Conservation (phyloP, 352 stramenopile genomes). For the Phytopythium helicoides region DNA sequence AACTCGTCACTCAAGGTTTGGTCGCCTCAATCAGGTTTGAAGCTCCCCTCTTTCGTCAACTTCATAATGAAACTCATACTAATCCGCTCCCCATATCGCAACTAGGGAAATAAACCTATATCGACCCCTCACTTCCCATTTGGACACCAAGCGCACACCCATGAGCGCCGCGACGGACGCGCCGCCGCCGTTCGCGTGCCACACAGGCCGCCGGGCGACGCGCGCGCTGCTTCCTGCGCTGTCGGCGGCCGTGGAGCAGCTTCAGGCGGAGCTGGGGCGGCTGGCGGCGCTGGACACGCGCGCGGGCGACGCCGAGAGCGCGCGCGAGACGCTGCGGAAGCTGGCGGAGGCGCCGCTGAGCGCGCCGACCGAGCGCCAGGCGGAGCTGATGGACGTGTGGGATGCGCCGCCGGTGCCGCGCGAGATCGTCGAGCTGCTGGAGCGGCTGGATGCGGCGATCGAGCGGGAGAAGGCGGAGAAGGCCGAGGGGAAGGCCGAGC, state of each 20-base stretch:
- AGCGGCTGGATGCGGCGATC: conserved; percentile 32
- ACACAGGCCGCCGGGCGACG: conserved; percentile 5
- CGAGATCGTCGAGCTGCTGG: conserved; percentile 41
- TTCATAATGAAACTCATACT: too few relatives aligned
- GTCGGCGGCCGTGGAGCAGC: conserved; percentile 50
- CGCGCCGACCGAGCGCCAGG: conserved; percentile 29
- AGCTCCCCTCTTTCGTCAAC: too few relatives aligned
- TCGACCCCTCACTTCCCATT: too few relatives aligned
- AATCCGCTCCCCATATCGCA: too few relatives aligned
- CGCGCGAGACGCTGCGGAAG: conserved; percentile 36
- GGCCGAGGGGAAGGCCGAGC: conserved; percentile 5
- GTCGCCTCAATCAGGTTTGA: too few relatives aligned
- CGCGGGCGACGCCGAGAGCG: conserved; percentile 17
- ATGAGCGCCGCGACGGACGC: too few relatives aligned
- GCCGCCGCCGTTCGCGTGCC: conserved; percentile 6
- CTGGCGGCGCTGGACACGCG: conserved; percentile 27
- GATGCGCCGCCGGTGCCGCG: conserved; percentile 25
- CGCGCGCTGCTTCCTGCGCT: conserved; percentile 45
- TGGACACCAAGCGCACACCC: too few relatives aligned
- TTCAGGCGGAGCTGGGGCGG: conserved; percentile 53
- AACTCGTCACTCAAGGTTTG: too few relatives aligned
- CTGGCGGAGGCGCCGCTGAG: conserved; percentile 21
- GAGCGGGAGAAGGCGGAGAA: conserved; percentile 15
- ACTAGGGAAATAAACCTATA: too few relatives aligned
- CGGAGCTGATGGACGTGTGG: conserved; percentile 48